These are phyloP conservation scores for Paecilomyces formosus DNA, from an alignment of 2,329 filamentous ascomycete genomes.

Conservation along the genomic window DNA sequence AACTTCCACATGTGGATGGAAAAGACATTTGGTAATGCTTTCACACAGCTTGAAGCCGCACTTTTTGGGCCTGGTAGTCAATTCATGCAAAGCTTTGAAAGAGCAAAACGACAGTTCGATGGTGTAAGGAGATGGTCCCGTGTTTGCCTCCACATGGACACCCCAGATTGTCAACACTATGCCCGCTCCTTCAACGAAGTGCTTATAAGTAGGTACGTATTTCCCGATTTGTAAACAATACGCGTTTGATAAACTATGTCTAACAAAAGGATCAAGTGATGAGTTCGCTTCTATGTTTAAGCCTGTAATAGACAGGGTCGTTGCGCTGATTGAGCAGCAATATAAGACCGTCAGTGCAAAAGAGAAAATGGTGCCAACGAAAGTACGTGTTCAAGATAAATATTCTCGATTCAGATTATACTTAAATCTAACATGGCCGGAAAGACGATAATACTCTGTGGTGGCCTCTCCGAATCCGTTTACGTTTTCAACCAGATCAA, in stretches of 20 bases:
- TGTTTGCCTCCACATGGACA: not conserved
- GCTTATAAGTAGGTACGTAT: not conserved
- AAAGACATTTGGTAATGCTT: not conserved
- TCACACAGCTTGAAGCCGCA: not conserved
- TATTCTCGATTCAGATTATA: not conserved
- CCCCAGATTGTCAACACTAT: not conserved
- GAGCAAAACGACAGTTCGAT: not conserved
- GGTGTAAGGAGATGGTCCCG: not conserved
- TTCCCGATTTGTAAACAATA: not conserved
- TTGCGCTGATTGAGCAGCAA: not conserved
- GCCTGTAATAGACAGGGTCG: not conserved
- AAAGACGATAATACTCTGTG: slow-evolving; percentile 2
- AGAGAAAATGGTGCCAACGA: not conserved
- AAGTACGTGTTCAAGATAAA: not conserved
- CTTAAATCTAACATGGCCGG: not conserved
- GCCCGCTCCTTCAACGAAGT: not conserved
- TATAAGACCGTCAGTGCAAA: not conserved
- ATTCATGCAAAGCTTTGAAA: not conserved
- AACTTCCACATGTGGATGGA: slow-evolving; percentile 2
- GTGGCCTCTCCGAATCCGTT: slow-evolving; percentile 1
- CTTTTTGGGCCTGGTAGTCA: not conserved
- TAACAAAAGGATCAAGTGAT: not conserved
- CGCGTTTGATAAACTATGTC: not conserved
- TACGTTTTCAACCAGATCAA: not conserved
- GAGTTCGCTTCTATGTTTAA: not conserved